Evolutionary conservation across 169 alveolate species (phyloP), one percentile per base, ranked within the genome.

Genomic region (Eimeria necatrix): DNA sequence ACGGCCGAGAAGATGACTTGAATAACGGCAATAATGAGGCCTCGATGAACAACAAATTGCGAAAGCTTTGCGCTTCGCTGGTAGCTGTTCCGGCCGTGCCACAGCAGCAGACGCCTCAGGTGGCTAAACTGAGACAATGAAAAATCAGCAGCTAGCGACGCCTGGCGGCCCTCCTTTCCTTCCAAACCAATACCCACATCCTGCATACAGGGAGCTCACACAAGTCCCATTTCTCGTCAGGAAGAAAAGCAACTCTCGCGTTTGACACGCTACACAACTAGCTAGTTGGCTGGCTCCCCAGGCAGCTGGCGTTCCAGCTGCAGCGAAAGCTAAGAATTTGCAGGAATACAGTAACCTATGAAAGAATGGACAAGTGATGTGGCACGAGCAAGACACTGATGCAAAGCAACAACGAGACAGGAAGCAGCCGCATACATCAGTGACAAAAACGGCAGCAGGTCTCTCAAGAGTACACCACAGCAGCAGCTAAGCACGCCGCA

Each of bases 91-190:
- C 99, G 97, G 8, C 99, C 99, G 96, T 99, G 99, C 99, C 99
- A 99, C 22, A 99, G 97, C 46, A 99, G 96, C 73, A 99, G 96
- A 48, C 98, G 98, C 56, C 97, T 97, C 86, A 99, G 95, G 91
- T 68, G 56, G 16, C 88, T 8, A 96, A 99, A 99, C 93, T 99
- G 98, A n/a, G 97, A 93, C 90, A 99, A 98, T 52, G 99, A 98
- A 92, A 98, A 99, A 97, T 99, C 99, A 32, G 99, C 98, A 20
- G 99, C 99, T 53, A 98, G 97, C 48, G 99, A 98, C 60, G 99
- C 99, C 96, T 99, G 99, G 81, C 97, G 96, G 32, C 99, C 99
- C 96, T 99, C 99, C 94, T 98, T 99, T 52, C 99, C 99, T 22
- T 98, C 98, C 49, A 99, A 98, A n/a, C 99, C 99, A 59, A 99